These are phyloP conservation scores for Apiospora hydei DNA, from an alignment of 2,329 filamentous ascomycete species.

Conservation along the genomic window DNA sequence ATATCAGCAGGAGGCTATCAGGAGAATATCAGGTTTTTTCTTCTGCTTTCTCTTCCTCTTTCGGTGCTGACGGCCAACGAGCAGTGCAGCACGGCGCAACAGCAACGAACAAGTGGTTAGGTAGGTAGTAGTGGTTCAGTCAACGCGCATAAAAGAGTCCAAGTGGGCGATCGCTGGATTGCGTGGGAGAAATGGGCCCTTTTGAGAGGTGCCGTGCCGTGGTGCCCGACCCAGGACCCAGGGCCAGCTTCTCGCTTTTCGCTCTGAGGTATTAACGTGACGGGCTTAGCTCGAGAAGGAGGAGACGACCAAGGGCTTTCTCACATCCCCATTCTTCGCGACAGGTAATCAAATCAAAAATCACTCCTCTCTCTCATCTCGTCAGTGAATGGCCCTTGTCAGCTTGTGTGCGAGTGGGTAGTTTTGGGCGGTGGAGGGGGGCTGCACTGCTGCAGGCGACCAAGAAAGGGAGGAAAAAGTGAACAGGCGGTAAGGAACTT, in stretches of 20 bases:
- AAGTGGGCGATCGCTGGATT: slow-evolving; percentile 14
- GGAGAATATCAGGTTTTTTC: slow-evolving; percentile 17
- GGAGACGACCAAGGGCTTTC: slow-evolving; percentile 4
- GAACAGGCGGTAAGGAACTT: slow-evolving; percentile 18
- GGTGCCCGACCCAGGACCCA: slow-evolving; percentile 9
- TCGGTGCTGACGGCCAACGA: neutral
- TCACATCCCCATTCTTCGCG: slow-evolving; percentile 15
- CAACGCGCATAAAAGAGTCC: slow-evolving; percentile 7
- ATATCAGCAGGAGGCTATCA: slow-evolving; percentile 8
- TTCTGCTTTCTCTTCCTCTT: neutral
- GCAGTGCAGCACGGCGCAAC: neutral
- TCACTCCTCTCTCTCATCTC: slow-evolving; percentile 16
- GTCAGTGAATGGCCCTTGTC: slow-evolving; percentile 8
- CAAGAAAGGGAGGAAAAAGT: slow-evolving; percentile 12
- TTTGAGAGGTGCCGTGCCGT: slow-evolving; percentile 15
- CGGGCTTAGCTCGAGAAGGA: slow-evolving; percentile 6
- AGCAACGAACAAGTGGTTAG: neutral
- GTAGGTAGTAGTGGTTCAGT: slow-evolving; percentile 2
- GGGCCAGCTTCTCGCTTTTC: neutral
- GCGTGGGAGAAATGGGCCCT: slow-evolving; percentile 14
- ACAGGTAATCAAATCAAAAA: slow-evolving; percentile 21
- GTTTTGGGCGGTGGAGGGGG: slow-evolving; percentile 17
- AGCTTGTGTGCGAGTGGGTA: slow-evolving; percentile 21
- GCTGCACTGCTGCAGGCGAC: slow-evolving; percentile 9
- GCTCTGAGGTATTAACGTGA: slow-evolving; percentile 21